These are phyloP conservation scores for Dillenia suffruticosa DNA, from an alignment of 164 flowering plant genomes.

Conservation along the genomic window DNA sequence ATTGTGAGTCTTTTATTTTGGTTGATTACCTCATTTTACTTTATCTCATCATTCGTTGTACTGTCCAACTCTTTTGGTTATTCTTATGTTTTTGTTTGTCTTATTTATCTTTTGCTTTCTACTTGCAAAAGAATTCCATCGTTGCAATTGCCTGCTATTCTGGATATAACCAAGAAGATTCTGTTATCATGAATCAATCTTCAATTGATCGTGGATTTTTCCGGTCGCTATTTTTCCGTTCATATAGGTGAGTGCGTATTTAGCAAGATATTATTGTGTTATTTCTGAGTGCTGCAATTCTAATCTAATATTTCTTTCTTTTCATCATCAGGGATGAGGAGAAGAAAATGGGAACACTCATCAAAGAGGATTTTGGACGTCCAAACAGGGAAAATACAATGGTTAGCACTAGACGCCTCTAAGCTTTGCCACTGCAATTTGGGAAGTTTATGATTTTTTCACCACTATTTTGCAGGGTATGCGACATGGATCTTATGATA, in stretches of 20 bases:
- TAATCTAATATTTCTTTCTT: not conserved
- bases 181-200: conserved; percentile 99
- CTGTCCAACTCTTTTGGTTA: not conserved
- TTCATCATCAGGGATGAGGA: not conserved
- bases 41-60: not conserved
- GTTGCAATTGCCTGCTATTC: conserved; percentile 97
- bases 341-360: conserved; percentile 99
- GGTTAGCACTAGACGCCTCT: conserved; percentile 31
- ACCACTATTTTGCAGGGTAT: conserved; percentile 60
- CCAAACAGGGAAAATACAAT: conserved; percentile 89
- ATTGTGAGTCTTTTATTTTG: conserved; percentile 48
- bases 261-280: no score
- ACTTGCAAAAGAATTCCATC: conserved; percentile 66
- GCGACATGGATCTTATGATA: conserved; percentile 98
- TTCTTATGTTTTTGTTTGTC: conserved; percentile 1
- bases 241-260: conserved; percentile 52
- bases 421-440: not conserved
- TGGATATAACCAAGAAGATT: conserved; percentile 97
- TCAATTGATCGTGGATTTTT: conserved; percentile 98
- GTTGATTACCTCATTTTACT: not conserved
- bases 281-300: no score
- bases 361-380: conserved; percentile 97
- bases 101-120: not conserved
- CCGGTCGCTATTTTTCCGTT: conserved; percentile 87
- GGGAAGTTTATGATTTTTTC: conserved; percentile 3